Conservation (phyloP, 345 rosid species). For the Dipteronia dyeriana region DNA sequence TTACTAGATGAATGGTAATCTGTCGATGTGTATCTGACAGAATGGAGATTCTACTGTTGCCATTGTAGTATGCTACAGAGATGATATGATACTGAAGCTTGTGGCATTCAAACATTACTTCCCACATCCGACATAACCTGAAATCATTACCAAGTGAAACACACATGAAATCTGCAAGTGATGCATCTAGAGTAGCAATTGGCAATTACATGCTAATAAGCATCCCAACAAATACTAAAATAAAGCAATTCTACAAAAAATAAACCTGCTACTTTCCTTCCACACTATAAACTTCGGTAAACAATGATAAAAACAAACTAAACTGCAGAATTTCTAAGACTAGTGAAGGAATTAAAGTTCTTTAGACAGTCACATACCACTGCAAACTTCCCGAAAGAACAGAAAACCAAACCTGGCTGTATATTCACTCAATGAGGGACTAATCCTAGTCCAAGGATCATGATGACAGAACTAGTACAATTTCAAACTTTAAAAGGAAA, state of each 20-base stretch:
- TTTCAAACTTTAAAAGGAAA: no score
- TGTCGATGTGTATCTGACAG: constrained; percentile 69
- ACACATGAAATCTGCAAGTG: constrained; percentile 5
- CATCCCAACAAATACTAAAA: neutral
- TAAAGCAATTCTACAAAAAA: neutral
- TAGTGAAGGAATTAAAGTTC: neutral
- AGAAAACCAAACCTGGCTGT: no score
- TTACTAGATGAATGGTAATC: constrained; percentile 63
- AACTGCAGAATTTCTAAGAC: neutral
- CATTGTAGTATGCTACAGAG: constrained; percentile 45
- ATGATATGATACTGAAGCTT: constrained; percentile 66
- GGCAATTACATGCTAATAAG: neutral
- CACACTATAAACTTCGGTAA: neutral
- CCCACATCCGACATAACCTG: constrained; percentile 98
- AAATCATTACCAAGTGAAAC: constrained; percentile 9
- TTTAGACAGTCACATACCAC: neutral
- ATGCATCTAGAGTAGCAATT: neutral
- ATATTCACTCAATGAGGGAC: no score
- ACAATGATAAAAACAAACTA: neutral
- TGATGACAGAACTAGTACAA: neutral
- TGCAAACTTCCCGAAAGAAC: neutral
- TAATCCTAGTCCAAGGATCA: neutral
- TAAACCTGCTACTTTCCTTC: neutral
- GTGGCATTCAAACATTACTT: constrained; percentile 89
- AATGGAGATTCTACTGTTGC: constrained; percentile 46